Evolutionary conservation across 2,329 filamentous ascomycete genomes (phyloP).

Genomic region (Verticillium zaregamsianum): DNA sequence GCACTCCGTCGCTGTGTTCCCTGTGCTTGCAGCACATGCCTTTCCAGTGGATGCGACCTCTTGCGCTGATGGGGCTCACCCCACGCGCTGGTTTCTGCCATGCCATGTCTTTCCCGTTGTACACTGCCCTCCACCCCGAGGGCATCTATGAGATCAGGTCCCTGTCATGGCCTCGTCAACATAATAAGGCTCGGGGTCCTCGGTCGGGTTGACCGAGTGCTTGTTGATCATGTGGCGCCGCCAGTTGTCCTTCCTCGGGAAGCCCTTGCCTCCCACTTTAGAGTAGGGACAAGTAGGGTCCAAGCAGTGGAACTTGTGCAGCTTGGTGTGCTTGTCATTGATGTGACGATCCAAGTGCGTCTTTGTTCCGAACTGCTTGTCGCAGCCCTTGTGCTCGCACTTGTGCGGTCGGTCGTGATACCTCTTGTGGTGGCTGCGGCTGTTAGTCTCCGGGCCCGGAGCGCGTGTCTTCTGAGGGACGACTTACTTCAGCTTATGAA

Average conservation of each 20-base stretch:
- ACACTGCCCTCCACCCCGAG: background rate
- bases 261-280: slow-evolving; percentile 51
- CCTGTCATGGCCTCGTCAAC: slow-evolving; percentile 14
- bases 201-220: slow-evolving; percentile 33
- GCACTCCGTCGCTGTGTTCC: background rate
- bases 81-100: no score
- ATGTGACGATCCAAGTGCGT: slow-evolving; percentile 59
- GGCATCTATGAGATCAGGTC: background rate
- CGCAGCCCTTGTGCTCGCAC: slow-evolving; percentile 47
- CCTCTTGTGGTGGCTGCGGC: slow-evolving; percentile 51
- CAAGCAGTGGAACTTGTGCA: slow-evolving; percentile 55
- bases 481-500: slow-evolving; percentile 55
- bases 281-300: slow-evolving; percentile 52
- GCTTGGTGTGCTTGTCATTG: slow-evolving; percentile 58
- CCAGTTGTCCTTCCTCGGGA: slow-evolving; percentile 61
- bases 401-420: slow-evolving; percentile 59
- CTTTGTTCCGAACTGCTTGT: slow-evolving; percentile 56
- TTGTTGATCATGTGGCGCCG: slow-evolving; percentile 59
- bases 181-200: slow-evolving; percentile 15
- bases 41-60: background rate
- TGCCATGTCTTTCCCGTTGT: background rate
- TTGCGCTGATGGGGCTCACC: background rate
- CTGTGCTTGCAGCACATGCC: background rate
- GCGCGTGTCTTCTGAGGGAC: background rate
- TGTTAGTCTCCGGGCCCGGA: background rate